These are phyloP conservation scores for Bretschneidera sinensis DNA, from an alignment of 345 rosid species.

Conservation along the genomic window DNA sequence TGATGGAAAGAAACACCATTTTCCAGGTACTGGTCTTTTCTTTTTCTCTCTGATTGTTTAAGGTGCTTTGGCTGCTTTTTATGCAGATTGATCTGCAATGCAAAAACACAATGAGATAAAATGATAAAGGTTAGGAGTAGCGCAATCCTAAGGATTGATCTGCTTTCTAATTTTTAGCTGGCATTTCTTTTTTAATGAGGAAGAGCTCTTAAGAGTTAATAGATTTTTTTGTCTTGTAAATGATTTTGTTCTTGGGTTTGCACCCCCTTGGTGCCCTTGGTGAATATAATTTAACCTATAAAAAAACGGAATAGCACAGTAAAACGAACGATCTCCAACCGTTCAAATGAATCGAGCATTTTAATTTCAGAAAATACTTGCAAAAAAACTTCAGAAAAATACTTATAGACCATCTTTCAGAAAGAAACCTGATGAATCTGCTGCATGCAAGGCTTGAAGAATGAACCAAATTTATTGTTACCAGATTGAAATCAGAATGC, in stretches of 20 bases:
- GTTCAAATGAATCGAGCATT: not conserved
- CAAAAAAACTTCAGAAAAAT: too few relatives aligned
- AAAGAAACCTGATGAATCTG: not conserved
- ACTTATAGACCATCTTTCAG: conserved; percentile 2
- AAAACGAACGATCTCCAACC: not conserved
- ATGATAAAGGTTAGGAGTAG: not conserved
- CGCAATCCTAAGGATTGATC: not conserved
- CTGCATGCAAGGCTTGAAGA: not conserved
- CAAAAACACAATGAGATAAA: conserved; percentile 12
- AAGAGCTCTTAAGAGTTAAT: too few relatives aligned
- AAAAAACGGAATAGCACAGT: too few relatives aligned
- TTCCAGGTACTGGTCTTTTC: conserved; percentile 27
- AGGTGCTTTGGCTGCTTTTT: conserved; percentile 38
- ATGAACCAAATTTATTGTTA: not conserved
- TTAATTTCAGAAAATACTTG: not conserved
- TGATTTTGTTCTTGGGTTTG: too few relatives aligned
- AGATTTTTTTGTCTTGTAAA: too few relatives aligned
- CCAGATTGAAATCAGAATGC: not conserved
- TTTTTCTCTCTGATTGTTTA: conserved; percentile 37
- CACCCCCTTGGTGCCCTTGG: too few relatives aligned
- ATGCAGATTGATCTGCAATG: conserved; percentile 40
- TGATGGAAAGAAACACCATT: conserved; percentile 41
- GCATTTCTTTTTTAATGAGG: too few relatives aligned
- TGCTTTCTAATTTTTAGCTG: too few relatives aligned
- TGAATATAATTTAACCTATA: too few relatives aligned